phyloP scores from a whole-genome alignment of 1,284 basidiomycete species.

The Abortiporus biennis region DNA sequence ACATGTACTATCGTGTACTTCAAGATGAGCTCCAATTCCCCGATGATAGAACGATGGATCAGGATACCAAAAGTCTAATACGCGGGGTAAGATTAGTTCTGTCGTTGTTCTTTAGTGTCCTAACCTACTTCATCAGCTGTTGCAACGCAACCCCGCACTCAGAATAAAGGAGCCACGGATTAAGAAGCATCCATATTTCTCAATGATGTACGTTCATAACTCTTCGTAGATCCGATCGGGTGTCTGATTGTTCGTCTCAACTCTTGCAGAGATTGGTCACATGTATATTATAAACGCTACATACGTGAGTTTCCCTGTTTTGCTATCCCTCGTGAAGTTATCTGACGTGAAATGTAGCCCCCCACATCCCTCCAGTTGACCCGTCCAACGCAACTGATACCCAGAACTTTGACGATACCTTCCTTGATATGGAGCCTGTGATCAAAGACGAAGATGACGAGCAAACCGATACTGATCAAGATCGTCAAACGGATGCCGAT shows the following conservation, averaged over 20 bases:
- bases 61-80: slow-evolving; percentile 92
- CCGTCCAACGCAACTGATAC: slow-evolving; percentile 92
- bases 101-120: slow-evolving; percentile 6
- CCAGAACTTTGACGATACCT: slow-evolving; percentile 96
- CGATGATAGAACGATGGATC: slow-evolving; percentile 85
- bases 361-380: slow-evolving; percentile 95
- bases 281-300: slow-evolving; percentile 92
- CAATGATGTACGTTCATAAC: slow-evolving; percentile 79
- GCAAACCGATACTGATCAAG: slow-evolving; percentile 28
- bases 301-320: slow-evolving; percentile 50
- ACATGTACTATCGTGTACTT: slow-evolving; percentile 90
- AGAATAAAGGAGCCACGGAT: slow-evolving; percentile 90
- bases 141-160: slow-evolving; percentile 88
- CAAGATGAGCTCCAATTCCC: slow-evolving; percentile 88
- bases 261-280: slow-evolving; percentile 75
- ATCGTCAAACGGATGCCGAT: slow-evolving; percentile 56
- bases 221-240: slow-evolving; percentile 9
- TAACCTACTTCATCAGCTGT: slow-evolving; percentile 45
- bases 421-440: slow-evolving; percentile 90
- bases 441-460: slow-evolving; percentile 64
- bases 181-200: slow-evolving; percentile 93
- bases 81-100: slow-evolving; percentile 65
- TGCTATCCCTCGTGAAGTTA: not conserved
- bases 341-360: slow-evolving; percentile 48
- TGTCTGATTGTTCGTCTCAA: slow-evolving; percentile 13